Conservation (phyloP, 192 early-diverging fungal species). For the Dissophora globulifera region DNA sequence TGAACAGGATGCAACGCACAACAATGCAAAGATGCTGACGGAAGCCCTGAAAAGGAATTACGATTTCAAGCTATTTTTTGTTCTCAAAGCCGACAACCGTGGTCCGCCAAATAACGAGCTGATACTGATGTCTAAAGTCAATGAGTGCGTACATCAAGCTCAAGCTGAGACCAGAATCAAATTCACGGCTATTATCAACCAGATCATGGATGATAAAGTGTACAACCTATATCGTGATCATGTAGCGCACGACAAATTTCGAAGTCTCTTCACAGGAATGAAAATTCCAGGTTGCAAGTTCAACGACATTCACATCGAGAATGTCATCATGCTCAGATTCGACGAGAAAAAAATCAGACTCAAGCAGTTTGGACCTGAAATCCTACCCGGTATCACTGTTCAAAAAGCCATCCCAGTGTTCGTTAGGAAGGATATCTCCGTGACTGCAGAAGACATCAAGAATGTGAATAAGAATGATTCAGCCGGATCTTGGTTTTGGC, state of each 20-base stretch:
- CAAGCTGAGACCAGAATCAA: neutral
- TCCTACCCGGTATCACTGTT: too few relatives aligned
- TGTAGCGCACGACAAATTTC: slow-evolving; percentile 1
- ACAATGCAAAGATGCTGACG: neutral
- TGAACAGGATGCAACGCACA: neutral
- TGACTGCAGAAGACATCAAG: too few relatives aligned
- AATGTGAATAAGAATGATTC: too few relatives aligned
- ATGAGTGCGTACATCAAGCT: slow-evolving; percentile 1
- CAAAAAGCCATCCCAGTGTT: too few relatives aligned
- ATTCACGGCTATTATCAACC: neutral
- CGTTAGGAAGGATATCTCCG: too few relatives aligned
- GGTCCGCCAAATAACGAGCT: neutral
- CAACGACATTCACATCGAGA: too few relatives aligned
- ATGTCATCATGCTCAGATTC: too few relatives aligned
- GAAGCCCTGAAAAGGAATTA: slow-evolving; percentile 4
- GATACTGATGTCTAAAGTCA: slow-evolving; percentile 16
- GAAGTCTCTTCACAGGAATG: too few relatives aligned
- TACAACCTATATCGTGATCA: neutral
- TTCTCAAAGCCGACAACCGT: slow-evolving; percentile 1
- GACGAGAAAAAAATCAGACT: too few relatives aligned
- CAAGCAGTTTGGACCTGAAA: too few relatives aligned
- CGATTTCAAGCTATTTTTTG: slow-evolving; percentile 6
- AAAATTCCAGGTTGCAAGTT: too few relatives aligned
- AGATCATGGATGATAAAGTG: neutral
- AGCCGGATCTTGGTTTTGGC: too few relatives aligned